Evolutionary conservation across 2,329 filamentous ascomycete genomes (phyloP), one percentile per base, ranked within the genome.

Genomic region (Apiospora aurea): DNA sequence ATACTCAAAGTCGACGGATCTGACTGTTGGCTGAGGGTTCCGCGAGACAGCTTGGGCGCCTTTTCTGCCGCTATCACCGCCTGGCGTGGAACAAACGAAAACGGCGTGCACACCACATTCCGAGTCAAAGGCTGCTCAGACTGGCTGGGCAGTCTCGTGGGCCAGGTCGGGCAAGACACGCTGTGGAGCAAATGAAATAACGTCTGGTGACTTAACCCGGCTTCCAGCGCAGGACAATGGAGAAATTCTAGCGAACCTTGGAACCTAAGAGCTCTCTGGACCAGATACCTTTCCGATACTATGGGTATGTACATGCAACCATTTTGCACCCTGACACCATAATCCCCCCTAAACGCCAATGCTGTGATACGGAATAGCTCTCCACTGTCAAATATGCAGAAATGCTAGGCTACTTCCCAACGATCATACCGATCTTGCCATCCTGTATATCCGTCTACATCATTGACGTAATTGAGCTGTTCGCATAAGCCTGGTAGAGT

Each of bases 401-500:
- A 77, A 77, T 77, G 73, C 73, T 74, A 75, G 76, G 70, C 75
- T 73, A 73, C 73, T 24, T 64, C 57, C 57, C 57, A 61, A 64
- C 57, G 75, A 74, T 76, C 72, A 75, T 73, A 69, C 74, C 72
- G 76, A 75, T 75, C 71, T 72, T 70, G 72, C 74, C 70, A 70
- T 72, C 69, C 75, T 74, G 71, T 73, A 71, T 66, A 70, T 68
- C 74, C 70, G 74, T 74, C 69, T 87, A 93, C 89, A 94, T 92
- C 86, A 95, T 88, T 73, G 91, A 93, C 87, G 93, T 92, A 80
- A 97, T 89, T 72, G 94, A 95, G 82, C 89, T 95, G 80, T 94
- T 92, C 68, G 94, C 94, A 81, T 97, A 97, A 5, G 94, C 93
- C 93, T 94, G 73, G 18, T 38, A 6, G 41, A 46, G 73, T 29